These are phyloP conservation scores for Chrysoporthe austroafricana DNA, from an alignment of 2,329 filamentous ascomycete species.

Conservation along the genomic window DNA sequence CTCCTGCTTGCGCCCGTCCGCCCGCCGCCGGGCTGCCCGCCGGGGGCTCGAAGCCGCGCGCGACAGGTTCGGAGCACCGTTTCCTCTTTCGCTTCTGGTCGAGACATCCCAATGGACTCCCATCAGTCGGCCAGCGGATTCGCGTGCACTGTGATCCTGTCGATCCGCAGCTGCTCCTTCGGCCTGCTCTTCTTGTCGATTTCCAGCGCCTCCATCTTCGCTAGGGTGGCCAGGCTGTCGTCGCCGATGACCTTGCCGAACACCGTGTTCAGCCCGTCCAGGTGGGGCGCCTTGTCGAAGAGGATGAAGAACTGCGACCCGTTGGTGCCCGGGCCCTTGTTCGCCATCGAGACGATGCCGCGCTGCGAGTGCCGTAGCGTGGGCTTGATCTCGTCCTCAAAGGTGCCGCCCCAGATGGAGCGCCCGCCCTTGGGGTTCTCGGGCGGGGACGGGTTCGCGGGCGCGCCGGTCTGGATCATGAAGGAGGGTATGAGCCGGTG, in stretches of 20 bases:
- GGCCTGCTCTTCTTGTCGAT: conserved; percentile 81
- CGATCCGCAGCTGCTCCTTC: conserved; percentile 67
- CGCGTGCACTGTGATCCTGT: conserved; percentile 74
- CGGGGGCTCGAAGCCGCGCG: not conserved
- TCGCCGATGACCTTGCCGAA: conserved; percentile 76
- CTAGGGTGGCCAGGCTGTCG: conserved; percentile 66
- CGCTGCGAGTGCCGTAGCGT: conserved; percentile 69
- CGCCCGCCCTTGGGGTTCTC: conserved; percentile 69
- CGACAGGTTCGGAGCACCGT: too few species aligned
- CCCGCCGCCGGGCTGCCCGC: not conserved
- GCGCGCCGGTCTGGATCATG: conserved; percentile 78
- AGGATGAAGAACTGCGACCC: conserved; percentile 83
- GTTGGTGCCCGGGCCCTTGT: conserved; percentile 74
- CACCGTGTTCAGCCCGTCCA: conserved; percentile 83
- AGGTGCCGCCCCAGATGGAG: conserved; percentile 74
- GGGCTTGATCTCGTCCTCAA: conserved; percentile 81
- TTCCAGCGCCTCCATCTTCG: conserved; percentile 70
- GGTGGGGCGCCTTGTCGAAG: conserved; percentile 76
- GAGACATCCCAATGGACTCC: not conserved
- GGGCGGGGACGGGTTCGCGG: conserved; percentile 53
- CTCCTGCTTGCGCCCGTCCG: not conserved
- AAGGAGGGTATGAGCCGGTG: conserved; percentile 81
- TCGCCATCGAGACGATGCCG: conserved; percentile 77
- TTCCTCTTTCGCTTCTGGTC: not conserved
- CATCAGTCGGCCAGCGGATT: conserved; percentile 72